phyloP scores from a whole-genome alignment of 306 rosid species.

The Phaseolus lunatus region DNA sequence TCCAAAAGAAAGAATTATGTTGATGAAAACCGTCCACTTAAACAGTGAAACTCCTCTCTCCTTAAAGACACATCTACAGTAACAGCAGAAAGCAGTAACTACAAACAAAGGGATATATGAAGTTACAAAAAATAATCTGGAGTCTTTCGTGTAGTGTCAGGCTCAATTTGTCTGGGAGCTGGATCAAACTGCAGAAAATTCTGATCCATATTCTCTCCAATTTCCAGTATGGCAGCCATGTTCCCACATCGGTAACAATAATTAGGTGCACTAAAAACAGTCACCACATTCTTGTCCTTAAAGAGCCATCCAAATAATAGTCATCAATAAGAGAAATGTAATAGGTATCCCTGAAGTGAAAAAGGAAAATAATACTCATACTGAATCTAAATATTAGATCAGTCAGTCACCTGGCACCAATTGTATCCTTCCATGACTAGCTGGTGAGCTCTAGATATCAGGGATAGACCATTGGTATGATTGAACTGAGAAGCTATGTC shows the following conservation, averaged over 20 bases:
- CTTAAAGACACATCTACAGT: slow-evolving; percentile 77
- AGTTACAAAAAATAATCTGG: slow-evolving; percentile 98
- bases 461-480: slow-evolving; percentile 91
- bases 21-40: slow-evolving; percentile 70
- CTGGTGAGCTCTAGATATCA: slow-evolving; percentile 98
- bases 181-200: slow-evolving; percentile 99
- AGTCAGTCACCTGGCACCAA: slow-evolving; percentile 92
- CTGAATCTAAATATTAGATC: slow-evolving; percentile 20
- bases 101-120: slow-evolving; percentile 59
- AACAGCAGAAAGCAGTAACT: slow-evolving; percentile 66
- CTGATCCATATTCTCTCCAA: slow-evolving; percentile 98
- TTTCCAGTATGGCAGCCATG: slow-evolving; percentile 98
- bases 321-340: slow-evolving; percentile 38
- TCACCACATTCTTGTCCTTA: slow-evolving; percentile 96
- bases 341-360: not conserved
- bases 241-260: slow-evolving; percentile 98
- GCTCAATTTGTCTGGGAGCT: slow-evolving; percentile 97
- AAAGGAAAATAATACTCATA: not conserved
- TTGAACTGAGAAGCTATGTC: slow-evolving; percentile 97
- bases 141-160: slow-evolving; percentile 97
- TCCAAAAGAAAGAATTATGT: slow-evolving; percentile 79
- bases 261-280: slow-evolving; percentile 98
- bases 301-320: slow-evolving; percentile 45
- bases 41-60: slow-evolving; percentile 62
- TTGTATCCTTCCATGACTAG: slow-evolving; percentile 99